These are phyloP conservation scores for Colletotrichum karsti DNA, from an alignment of 2,329 filamentous ascomycete genomes.

Conservation along the genomic window DNA sequence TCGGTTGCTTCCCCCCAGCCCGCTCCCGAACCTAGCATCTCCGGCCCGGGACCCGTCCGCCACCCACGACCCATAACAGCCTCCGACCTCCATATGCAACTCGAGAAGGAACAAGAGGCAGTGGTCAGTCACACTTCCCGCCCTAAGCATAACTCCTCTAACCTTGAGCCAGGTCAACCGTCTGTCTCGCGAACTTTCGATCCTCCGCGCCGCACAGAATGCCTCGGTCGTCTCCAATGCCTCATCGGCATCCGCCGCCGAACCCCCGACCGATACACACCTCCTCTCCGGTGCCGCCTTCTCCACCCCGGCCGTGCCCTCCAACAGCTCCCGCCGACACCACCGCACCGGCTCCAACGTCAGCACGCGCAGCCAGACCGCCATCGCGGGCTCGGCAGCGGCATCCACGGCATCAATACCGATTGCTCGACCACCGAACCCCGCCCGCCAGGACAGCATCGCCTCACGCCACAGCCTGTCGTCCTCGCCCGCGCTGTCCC, in stretches of 20 bases:
- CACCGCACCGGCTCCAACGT: conserved; percentile 67
- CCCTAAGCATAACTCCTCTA: neutral
- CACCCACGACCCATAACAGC: conserved; percentile 90
- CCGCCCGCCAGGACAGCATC: conserved; percentile 62
- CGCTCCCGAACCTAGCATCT: conserved; percentile 46
- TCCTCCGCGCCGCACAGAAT: conserved; percentile 78
- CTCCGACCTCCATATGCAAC: conserved; percentile 85
- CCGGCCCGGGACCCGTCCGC: conserved; percentile 77
- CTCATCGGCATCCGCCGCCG: conserved; percentile 66
- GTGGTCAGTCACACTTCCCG: conserved; percentile 68
- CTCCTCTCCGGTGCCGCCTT: conserved; percentile 66
- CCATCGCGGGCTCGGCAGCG: conserved; percentile 47
- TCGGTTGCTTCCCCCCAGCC: conserved; percentile 25
- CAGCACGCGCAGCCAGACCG: conserved; percentile 60
- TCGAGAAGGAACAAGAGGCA: conserved; percentile 96
- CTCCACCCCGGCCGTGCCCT: conserved; percentile 64
- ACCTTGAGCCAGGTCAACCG: conserved; percentile 77
- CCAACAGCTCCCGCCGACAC: conserved; percentile 58
- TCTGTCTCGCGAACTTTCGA: conserved; percentile 85
- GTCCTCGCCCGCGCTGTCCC: conserved; percentile 52
- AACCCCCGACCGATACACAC: conserved; percentile 55
- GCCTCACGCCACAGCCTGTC: conserved; percentile 62
- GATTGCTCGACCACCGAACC: conserved; percentile 53
- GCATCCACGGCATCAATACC: conserved; percentile 51
- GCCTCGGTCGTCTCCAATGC: conserved; percentile 72